Percentiles rank a stretch among this genome's conserved stretches.
phyloP scores from a whole-genome alignment of 2,329 filamentous ascomycete species.

The Corynespora cassiicola region DNA sequence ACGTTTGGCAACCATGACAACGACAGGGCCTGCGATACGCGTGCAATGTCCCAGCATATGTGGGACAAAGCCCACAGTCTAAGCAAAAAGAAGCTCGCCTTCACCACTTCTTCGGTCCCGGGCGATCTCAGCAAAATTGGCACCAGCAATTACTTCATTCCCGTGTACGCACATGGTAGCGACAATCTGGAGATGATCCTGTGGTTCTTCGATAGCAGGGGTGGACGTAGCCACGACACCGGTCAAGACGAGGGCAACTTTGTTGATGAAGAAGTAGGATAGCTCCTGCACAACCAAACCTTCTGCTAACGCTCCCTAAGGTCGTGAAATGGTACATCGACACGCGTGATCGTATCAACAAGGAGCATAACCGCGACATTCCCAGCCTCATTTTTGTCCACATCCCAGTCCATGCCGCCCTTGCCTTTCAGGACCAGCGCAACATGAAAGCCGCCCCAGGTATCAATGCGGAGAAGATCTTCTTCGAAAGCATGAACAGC shows the following conservation, averaged over 20 bases:
- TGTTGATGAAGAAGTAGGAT: slow-evolving; percentile 29
- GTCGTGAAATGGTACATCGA: slow-evolving; percentile 35
- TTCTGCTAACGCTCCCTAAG: slow-evolving; percentile 16
- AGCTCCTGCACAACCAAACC: neutral
- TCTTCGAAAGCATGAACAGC: slow-evolving; percentile 15
- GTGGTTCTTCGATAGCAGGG: slow-evolving; percentile 72
- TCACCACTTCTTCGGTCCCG: slow-evolving; percentile 53
- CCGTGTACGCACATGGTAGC: slow-evolving; percentile 49
- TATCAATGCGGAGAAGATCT: slow-evolving; percentile 40
- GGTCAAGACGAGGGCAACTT: slow-evolving; percentile 20
- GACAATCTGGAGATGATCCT: slow-evolving; percentile 57
- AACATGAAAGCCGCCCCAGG: slow-evolving; percentile 51
- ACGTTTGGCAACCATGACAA: slow-evolving; percentile 76
- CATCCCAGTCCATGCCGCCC: slow-evolving; percentile 49
- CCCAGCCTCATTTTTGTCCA: slow-evolving; percentile 64
- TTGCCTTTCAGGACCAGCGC: slow-evolving; percentile 52
- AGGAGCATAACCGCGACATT: slow-evolving; percentile 42
- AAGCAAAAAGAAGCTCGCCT: slow-evolving; percentile 48
- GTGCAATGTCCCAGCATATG: slow-evolving; percentile 29
- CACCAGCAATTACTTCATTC: slow-evolving; percentile 62
- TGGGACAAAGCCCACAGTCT: slow-evolving; percentile 55
- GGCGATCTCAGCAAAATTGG: slow-evolving; percentile 42
- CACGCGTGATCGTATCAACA: slow-evolving; percentile 19
- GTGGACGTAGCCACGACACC: slow-evolving; percentile 26
- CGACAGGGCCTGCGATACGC: slow-evolving; percentile 31